Base-by-base conservation (phyloP, 2,329 filamentous ascomycete genomes). In the Clonostachys rhizophaga region DNA sequence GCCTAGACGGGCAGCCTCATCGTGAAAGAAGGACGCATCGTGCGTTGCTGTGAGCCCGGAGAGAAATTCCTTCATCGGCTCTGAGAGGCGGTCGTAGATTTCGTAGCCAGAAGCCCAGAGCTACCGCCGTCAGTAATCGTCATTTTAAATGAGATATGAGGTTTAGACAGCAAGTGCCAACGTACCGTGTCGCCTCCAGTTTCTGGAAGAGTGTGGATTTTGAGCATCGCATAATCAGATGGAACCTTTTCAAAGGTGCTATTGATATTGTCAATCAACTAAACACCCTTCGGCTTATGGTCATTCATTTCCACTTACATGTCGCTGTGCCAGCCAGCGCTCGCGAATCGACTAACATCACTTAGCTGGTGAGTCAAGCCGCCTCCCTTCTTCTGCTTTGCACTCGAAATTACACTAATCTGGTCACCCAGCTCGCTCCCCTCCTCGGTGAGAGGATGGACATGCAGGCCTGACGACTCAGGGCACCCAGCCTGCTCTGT, bases 71-170 rank as follows among this genome's bases (percentile, higher is more conserved):
- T 66, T 66, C 63, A 76, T 70, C 2, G 69, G 60, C 7, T 66
- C 63, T 1, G 76, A 80, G 8, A 82, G 63, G 5, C 75, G 67
- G 52, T 81, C 78, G 49, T 80, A 82, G 16, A 78, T 64, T 53
- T 81, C 80, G 52, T 84, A 84, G 2, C 78, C 79, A 1, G 76
- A 81, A 0, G 79, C 80, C 79, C 80, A 84, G 6, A 84, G 70
- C 12, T 77, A 50, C 14, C 36, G 9, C 24, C 9, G 24, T 24
- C 24, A 30, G 8, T 30, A 30, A 30, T 6, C 24, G 8, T 10
- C 24, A 30, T 9, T 10, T 30, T 30, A 8, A 3, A 30, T 10
- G 24, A 30, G 3, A 4, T 30, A 4, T 30, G 24, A 30, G 8
- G 9, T 30, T 30, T 30, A 30, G 6, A 4, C 3, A 30, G 9